Evolutionary conservation across 257 asterid genomes (phyloP).

Genomic region (Coffea eugenioides): DNA sequence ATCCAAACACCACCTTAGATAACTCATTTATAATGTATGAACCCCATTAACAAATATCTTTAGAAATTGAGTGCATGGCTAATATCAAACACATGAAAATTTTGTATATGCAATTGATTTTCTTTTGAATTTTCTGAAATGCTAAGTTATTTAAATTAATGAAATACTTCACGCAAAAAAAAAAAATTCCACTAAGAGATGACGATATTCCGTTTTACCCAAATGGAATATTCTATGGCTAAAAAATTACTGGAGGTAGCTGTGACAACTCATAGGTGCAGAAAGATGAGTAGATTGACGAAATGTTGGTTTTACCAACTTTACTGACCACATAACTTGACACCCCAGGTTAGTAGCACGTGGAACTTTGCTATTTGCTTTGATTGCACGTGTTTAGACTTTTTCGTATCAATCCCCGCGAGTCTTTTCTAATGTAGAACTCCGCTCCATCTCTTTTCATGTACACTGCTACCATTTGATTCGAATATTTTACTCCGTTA

Average conservation of each 20-base stretch:
- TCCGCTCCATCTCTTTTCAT: background rate
- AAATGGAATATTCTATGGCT: background rate
- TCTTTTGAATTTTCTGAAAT: too few relatives aligned
- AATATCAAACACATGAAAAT: too few relatives aligned
- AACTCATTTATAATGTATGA: too few relatives aligned
- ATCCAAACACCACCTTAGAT: too few relatives aligned
- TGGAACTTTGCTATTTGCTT: background rate
- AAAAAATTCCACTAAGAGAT: too few relatives aligned
- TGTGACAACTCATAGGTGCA: background rate
- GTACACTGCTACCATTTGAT: background rate
- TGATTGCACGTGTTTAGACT: background rate
- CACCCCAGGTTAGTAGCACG: background rate
- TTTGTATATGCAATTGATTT: too few relatives aligned
- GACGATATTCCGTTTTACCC: background rate
- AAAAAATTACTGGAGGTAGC: background rate
- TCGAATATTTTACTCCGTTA: background rate
- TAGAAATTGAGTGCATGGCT: too few relatives aligned
- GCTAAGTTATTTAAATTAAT: too few relatives aligned
- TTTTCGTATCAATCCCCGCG: background rate
- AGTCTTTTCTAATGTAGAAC: background rate
- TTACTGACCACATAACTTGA: background rate
- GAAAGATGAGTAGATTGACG: background rate
- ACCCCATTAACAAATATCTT: too few relatives aligned
- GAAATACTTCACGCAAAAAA: too few relatives aligned
- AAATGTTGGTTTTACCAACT: conserved; percentile 1